These are phyloP conservation scores for Xylaria sp. DNA, from an alignment of 2,329 filamentous ascomycete genomes.

Conservation along the genomic window DNA sequence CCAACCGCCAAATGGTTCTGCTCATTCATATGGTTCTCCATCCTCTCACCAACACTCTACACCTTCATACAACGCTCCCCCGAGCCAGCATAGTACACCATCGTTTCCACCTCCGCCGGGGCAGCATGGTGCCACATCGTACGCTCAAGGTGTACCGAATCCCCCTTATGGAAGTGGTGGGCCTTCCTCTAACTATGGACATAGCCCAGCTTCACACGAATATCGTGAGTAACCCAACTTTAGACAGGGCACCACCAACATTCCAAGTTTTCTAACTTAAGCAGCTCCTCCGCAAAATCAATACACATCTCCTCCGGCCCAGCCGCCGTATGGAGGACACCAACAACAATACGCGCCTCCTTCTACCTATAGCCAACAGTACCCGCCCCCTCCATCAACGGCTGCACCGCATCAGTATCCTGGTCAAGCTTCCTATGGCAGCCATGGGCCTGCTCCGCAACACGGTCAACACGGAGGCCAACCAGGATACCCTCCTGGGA, in stretches of 20 bases:
- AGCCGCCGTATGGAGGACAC: conserved; percentile 46
- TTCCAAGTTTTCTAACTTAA: conserved; percentile 29
- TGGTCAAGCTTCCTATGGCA: conserved; percentile 47
- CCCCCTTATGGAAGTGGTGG: conserved; percentile 41
- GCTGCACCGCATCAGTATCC: conserved; percentile 44
- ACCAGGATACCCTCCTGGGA: conserved; percentile 51
- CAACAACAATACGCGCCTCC: conserved; percentile 50
- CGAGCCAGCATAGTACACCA: conserved; percentile 44
- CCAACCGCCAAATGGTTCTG: conserved; percentile 55
- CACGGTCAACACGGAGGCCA: conserved; percentile 47
- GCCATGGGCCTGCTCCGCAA: conserved; percentile 45
- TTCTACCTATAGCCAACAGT: conserved; percentile 45
- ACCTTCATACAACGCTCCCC: conserved; percentile 40
- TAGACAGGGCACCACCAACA: not conserved
- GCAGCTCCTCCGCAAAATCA: conserved; percentile 48
- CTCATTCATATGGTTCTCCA: conserved; percentile 48
- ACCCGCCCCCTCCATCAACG: conserved; percentile 44
- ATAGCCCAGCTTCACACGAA: conserved; percentile 46
- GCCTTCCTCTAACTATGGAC: conserved; percentile 46
- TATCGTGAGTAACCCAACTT: conserved; percentile 45
- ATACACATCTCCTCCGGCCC: conserved; percentile 46
- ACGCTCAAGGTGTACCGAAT: conserved; percentile 41
- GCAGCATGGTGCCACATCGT: conserved; percentile 39
- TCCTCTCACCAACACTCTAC: conserved; percentile 46
- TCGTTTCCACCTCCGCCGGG: conserved; percentile 42